Base-by-base conservation (phyloP, 768 basidiomycete species). In the Lactifluus echinatus region DNA sequence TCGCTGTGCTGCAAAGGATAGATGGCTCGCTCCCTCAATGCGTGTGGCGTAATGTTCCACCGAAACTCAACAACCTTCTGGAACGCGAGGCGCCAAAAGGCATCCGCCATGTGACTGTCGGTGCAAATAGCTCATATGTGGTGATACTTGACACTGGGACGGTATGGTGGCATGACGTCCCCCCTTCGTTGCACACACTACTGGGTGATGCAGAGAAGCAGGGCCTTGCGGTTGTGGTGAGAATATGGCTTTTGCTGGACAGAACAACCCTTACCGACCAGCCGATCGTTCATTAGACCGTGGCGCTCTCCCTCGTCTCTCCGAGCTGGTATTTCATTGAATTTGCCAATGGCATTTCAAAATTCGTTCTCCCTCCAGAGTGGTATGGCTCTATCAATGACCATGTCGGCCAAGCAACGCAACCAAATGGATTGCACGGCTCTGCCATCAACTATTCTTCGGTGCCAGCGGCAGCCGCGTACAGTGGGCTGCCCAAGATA, bases 51-150 rank as follows among this genome's bases (percentile, higher is more conserved):
- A 59, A 59, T 17, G 42, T 55, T 15, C 57, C 57, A 2, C 2
- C 2, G 10, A 34, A 23, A 5, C 53, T 59, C 21, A 48, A 54
- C 19, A 2, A 5, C 4, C 21, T 59, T 34, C 42, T 59, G 21
- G 57, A 49, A 26, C 24, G 40, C 0, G 47, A 54, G 40, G 52
- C 24, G 6, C 4, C 8, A 0, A 36, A 54, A 8, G 57, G 57
- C 4, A 53, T 59, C 12, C 57, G 52, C 47, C 57, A 59, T 23
- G 57, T 59, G 31, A 23, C 52, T 7, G 57, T 49, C 10, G 57
- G 57, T 17, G 17, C 36, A 17, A 43, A 54, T 14, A 40, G 52
- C 8, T 26, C 57, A 3, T 49, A 59, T 21, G 57, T 59, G 10
- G 40, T 59, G 34, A 24, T 59, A 26, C 33, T 55, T 8, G 50